Evolutionary conservation across 257 asterid species (phyloP).

Genomic region (Penstemon davidsonii): DNA sequence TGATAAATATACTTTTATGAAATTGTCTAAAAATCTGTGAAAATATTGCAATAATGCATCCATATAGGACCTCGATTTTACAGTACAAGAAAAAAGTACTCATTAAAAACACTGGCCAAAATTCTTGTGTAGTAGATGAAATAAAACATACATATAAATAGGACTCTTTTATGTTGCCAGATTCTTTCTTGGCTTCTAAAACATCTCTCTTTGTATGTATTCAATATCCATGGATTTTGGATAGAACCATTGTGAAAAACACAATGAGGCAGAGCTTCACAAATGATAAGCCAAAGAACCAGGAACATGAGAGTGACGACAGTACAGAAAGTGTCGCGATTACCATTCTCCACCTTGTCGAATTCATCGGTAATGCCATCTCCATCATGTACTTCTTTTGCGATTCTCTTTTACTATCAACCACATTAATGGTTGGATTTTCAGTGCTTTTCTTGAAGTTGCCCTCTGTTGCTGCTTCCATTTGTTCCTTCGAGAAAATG

Average conservation of each 20-base stretch:
- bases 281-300: slow-evolving; percentile 44
- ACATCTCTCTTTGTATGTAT: not conserved
- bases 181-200: no score
- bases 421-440: not conserved
- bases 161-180: no score
- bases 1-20: no score
- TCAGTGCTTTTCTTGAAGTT: slow-evolving; percentile 1
- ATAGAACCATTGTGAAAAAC: slow-evolving; percentile 38
- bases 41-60: no score
- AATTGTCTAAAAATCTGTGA: no score
- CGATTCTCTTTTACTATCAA: slow-evolving; percentile 13
- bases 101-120: no score
- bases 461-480: not conserved
- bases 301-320: slow-evolving; percentile 44
- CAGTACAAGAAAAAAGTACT: no score
- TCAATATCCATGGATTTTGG: slow-evolving; percentile 39
- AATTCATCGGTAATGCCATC: slow-evolving; percentile 27
- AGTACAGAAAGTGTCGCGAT: slow-evolving; percentile 29
- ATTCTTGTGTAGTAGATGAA: no score
- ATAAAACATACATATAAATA: no score
- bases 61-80: no score
- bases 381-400: slow-evolving; percentile 24
- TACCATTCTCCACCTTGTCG: slow-evolving; percentile 30
- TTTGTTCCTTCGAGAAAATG: not conserved
- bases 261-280: slow-evolving; percentile 38